These are phyloP conservation scores for Exutisphaerella laricina DNA, from an alignment of 2,329 filamentous ascomycete species.

Conservation along the genomic window DNA sequence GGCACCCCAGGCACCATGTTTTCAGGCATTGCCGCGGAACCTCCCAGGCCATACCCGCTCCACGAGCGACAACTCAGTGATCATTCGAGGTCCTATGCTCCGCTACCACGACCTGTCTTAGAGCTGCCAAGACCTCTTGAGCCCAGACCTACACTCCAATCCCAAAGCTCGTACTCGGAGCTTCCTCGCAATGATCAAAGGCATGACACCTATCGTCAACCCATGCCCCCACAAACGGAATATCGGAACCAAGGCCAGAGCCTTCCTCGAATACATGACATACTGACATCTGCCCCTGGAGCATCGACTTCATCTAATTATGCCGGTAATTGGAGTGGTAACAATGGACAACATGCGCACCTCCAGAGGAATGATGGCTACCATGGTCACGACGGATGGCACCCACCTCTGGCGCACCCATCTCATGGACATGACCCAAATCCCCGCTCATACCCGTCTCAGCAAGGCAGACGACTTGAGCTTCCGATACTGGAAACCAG, in stretches of 20 bases:
- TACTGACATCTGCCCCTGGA: conserved; percentile 23
- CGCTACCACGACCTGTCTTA: conserved; percentile 11
- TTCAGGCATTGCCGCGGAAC: conserved; percentile 10
- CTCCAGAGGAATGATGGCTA: conserved; percentile 18
- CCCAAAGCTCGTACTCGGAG: conserved; percentile 20
- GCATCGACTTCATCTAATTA: conserved; percentile 13
- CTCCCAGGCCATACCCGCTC: conserved; percentile 8
- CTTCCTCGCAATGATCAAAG: conserved; percentile 11
- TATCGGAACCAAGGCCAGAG: conserved; percentile 23
- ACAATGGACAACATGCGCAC: conserved; percentile 12
- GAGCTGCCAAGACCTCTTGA: conserved; percentile 28
- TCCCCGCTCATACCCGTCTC: conserved; percentile 11
- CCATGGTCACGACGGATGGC: conserved; percentile 15
- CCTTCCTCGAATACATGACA: conserved; percentile 29
- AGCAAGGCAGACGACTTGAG: conserved; percentile 22
- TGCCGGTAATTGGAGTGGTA: conserved; percentile 13
- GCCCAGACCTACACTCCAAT: conserved; percentile 20
- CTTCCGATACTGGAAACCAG: conserved; percentile 29
- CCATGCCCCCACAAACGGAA: conserved; percentile 13
- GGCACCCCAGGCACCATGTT: conserved; percentile 9
- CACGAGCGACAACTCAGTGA: conserved; percentile 20
- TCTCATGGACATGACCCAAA: conserved; percentile 13
- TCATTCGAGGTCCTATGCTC: conserved; percentile 12
- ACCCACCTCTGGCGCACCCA: conserved; percentile 22
- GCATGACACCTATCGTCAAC: conserved; percentile 18